Base-by-base conservation (phyloP, 768 basidiomycete species). In the Zangia roseola region DNA sequence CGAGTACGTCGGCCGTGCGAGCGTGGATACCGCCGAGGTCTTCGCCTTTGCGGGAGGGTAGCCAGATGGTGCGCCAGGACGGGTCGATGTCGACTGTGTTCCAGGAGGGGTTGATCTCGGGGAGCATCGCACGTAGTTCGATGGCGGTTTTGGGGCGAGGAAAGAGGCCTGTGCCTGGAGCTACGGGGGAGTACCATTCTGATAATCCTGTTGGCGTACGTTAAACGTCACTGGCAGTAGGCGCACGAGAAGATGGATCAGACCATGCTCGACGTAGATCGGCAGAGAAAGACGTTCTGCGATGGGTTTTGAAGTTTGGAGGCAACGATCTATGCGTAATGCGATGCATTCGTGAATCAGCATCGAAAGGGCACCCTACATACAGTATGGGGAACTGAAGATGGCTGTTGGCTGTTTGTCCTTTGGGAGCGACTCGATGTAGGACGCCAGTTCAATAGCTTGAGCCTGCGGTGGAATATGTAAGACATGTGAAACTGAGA, bases 361-460 rank as follows among this genome's bases (percentile, higher is more conserved):
- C 43, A 16, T 19, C 45, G 19, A 5, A 37, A 39, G 43, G n/a
- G 25, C 33, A 40, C 10, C 24, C 31, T 4, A 60, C 71, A 65
- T 47, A 90, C 90, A 93, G 61, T 87, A 91, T 8, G 90, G 90
- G 10, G 90, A 92, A 10, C 88, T 90, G 65, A 90, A 86, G 48
- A 92, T 87, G 6, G 80, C 84, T 2, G 85, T 91, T 1, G 91
- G 91, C 12, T 78, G 75, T 37, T 84, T 76, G 7, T 82, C 74
- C 45, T 78, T 74, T 14, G 88, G 86, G 14, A 91, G 70, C 8
- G 80, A 77, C 19, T 72, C 52, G 55, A 91, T 82, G 63, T 86
- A 80, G 14, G 72, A 69, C 2, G 82, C 85, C 19, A 91, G 69
- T 62, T 92, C 88, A 46, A 79, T 65, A 1, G 91, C 89, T 71